Conservation (phyloP, 2,329 filamentous ascomycete genomes). For the Epichloe baconii region DNA sequence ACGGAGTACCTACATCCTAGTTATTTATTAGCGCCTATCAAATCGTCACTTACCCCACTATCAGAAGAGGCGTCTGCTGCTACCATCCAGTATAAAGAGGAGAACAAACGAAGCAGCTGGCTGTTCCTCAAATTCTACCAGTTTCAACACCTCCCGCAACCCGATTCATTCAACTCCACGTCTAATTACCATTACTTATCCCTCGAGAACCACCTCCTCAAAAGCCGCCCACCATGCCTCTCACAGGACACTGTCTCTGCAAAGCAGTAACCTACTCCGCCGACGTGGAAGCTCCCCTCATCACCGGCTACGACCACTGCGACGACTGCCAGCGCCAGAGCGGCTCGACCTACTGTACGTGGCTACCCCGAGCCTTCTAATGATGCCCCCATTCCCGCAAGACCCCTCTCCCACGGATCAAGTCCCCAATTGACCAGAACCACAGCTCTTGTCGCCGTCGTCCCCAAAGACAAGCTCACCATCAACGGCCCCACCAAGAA, state of each 20-base stretch:
- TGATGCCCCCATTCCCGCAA: not conserved
- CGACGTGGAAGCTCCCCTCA: slow-evolving; percentile 35
- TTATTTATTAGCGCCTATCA: not conserved
- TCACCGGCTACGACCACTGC: slow-evolving; percentile 57
- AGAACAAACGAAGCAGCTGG: slow-evolving; percentile 3
- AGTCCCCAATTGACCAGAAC: not conserved
- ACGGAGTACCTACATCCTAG: not conserved
- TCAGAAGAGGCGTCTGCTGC: not conserved
- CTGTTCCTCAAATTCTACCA: not conserved
- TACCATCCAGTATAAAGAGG: slow-evolving; percentile 1
- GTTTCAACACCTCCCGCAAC: not conserved
- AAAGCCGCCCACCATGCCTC: slow-evolving; percentile 38
- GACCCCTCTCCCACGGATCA: not conserved
- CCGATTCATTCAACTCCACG: not conserved
- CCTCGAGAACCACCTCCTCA: not conserved
- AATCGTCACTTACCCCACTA: slow-evolving; percentile 14
- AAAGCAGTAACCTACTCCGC: slow-evolving; percentile 56
- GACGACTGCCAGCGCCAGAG: slow-evolving; percentile 61
- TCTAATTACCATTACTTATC: too few species aligned
- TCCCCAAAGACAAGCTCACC: slow-evolving; percentile 51
- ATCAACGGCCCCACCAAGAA: slow-evolving; percentile 53
- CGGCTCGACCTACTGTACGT: slow-evolving; percentile 54
- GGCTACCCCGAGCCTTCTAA: not conserved
- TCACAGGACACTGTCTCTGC: slow-evolving; percentile 59
- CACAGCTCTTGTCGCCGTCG: slow-evolving; percentile 51